phyloP scores from a whole-genome alignment of 148 eudicot species.

The Silene uniflora region DNA sequence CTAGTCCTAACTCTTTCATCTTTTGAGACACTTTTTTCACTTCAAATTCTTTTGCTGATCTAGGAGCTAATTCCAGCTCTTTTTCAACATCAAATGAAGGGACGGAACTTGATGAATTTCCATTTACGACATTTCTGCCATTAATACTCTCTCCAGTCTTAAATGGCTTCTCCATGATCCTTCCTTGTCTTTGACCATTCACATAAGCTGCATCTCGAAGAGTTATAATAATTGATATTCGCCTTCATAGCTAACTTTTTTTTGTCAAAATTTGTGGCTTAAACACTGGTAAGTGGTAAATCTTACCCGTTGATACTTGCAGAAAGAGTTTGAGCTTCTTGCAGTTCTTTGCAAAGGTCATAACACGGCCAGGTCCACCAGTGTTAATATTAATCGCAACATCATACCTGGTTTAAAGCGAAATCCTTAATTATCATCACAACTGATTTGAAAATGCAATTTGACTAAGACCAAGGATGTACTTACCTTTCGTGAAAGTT shows the following conservation, averaged over 20 bases:
- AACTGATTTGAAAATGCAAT: too few species aligned
- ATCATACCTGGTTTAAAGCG: conserved; percentile 60
- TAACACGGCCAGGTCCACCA: conserved; percentile 78
- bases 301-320: conserved; percentile 78
- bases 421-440: conserved; percentile 12
- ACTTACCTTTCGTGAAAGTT: conserved; percentile 84
- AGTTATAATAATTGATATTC: neutral
- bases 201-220: conserved; percentile 66
- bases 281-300: neutral
- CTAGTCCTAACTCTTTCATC: conserved; percentile 77
- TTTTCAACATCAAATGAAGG: conserved; percentile 61
- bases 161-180: conserved; percentile 80
- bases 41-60: conserved; percentile 35
- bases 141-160: conserved; percentile 64
- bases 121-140: conserved; percentile 40
- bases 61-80: conserved; percentile 65
- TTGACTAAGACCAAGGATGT: conserved; percentile 4
- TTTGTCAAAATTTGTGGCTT: neutral
- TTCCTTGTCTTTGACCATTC: conserved; percentile 94
- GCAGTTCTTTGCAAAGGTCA: conserved; percentile 79
- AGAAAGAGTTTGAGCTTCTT: conserved; percentile 73
- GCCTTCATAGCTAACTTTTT: neutral
- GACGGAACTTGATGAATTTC: conserved; percentile 24
- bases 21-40: conserved; percentile 43
- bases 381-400: conserved; percentile 90